phyloP scores from a whole-genome alignment of 2,329 filamentous ascomycete species.

The Davidsoniella neocaledoniae region DNA sequence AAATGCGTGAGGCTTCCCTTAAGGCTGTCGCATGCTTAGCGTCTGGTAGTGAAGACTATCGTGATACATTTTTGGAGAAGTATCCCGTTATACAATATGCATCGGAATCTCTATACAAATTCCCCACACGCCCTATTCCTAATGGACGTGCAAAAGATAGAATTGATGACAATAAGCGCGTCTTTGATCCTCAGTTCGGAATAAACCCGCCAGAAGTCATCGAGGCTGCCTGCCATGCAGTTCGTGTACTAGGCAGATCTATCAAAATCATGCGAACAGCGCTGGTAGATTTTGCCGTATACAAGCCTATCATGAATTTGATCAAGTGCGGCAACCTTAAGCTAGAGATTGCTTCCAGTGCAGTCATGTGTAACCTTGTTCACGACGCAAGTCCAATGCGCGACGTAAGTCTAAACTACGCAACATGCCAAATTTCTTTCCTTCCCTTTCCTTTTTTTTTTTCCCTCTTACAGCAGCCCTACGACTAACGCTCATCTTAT shows the following conservation, averaged over 20 bases:
- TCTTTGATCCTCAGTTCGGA: slow-evolving; percentile 37
- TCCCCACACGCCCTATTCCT: slow-evolving; percentile 32
- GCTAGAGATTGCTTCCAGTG: slow-evolving; percentile 73
- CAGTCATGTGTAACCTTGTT: slow-evolving; percentile 69
- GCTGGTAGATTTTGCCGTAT: slow-evolving; percentile 71
- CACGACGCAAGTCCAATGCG: slow-evolving; percentile 84
- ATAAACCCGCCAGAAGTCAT: slow-evolving; percentile 61
- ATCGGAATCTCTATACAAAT: slow-evolving; percentile 56
- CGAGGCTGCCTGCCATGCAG: slow-evolving; percentile 67
- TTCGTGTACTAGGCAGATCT: slow-evolving; percentile 68
- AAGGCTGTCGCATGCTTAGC: slow-evolving; percentile 69
- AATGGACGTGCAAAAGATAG: slow-evolving; percentile 25
- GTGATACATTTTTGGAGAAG: slow-evolving; percentile 66
- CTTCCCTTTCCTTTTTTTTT: not conserved
- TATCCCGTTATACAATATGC: slow-evolving; percentile 60
- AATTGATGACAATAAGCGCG: not conserved
- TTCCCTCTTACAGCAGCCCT: not conserved
- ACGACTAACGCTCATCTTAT: slow-evolving; percentile 6
- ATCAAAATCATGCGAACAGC: slow-evolving; percentile 71
- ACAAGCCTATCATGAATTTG: slow-evolving; percentile 58
- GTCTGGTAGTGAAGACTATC: slow-evolving; percentile 65
- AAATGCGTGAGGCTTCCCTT: slow-evolving; percentile 57
- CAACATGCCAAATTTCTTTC: not conserved
- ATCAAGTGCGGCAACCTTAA: slow-evolving; percentile 59
- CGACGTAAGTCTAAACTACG: slow-evolving; percentile 39